Conservation (phyloP, 2,329 filamentous ascomycete genomes). For the Cercospora sesami region DNA sequence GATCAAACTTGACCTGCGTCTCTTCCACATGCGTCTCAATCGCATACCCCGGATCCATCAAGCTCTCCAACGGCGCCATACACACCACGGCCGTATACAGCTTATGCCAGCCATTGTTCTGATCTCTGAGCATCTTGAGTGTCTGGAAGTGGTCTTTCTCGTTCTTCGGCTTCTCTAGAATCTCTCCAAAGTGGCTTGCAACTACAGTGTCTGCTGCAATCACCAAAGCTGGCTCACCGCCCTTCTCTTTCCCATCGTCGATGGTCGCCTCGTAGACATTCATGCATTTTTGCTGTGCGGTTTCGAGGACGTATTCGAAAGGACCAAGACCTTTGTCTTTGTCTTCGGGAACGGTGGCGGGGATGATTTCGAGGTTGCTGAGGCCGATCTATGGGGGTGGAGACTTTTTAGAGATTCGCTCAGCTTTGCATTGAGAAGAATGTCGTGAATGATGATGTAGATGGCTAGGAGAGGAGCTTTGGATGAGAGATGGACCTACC, state of each 20-base stretch:
- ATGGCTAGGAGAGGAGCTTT: too few species aligned
- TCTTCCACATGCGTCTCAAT: conserved; percentile 82
- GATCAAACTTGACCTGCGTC: conserved; percentile 84
- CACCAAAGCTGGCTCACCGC: conserved; percentile 47
- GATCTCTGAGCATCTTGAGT: conserved; percentile 78
- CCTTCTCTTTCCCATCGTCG: conserved; percentile 50
- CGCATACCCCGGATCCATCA: conserved; percentile 80
- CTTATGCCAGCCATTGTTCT: conserved; percentile 62
- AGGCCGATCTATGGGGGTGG: conserved; percentile 66
- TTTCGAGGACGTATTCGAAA: conserved; percentile 87
- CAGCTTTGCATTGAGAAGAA: conserved; percentile 17
- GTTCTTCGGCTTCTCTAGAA: conserved; percentile 86
- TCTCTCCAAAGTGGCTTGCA: conserved; percentile 69
- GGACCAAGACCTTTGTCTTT: conserved; percentile 77
- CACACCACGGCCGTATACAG: conserved; percentile 83
- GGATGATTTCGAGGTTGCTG: conserved; percentile 76
- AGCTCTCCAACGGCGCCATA: conserved; percentile 79
- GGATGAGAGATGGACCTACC: conserved; percentile 44
- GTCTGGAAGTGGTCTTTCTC: conserved; percentile 81
- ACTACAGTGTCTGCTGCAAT: conserved; percentile 57
- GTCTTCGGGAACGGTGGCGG: conserved; percentile 81
- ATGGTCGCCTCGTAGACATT: conserved; percentile 66
- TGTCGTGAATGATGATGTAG: not conserved
- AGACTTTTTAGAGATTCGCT: conserved; percentile 21
- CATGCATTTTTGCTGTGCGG: conserved; percentile 78